phyloP scores from a whole-genome alignment of 108 stramenopile genomes.

The Chaetoceros tenuissimus region DNA sequence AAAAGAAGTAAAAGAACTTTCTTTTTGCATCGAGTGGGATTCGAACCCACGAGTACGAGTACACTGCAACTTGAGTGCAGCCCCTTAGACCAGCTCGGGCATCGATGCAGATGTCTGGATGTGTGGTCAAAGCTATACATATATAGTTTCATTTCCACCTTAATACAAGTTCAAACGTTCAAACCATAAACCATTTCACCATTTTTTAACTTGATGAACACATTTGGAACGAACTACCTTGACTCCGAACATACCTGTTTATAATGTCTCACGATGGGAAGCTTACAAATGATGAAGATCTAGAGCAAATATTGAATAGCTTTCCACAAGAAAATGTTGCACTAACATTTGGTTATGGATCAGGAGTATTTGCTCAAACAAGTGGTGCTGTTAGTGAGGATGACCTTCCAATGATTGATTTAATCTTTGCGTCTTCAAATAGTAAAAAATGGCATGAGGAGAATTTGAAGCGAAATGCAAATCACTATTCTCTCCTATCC shows the following conservation, averaged over 20 bases:
- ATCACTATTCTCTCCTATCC: conserved; percentile 49
- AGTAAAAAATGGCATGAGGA: conserved; percentile 44
- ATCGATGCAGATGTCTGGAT: conserved; percentile 14
- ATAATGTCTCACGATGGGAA: too few species aligned
- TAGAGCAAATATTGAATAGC: conserved; percentile 16
- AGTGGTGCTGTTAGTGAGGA: too few species aligned
- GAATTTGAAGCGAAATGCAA: conserved; percentile 44
- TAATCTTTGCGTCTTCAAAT: conserved; percentile 60
- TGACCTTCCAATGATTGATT: conserved; percentile 75
- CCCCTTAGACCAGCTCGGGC: conserved; percentile 50
- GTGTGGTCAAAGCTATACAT: too few species aligned
- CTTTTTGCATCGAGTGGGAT: conserved; percentile 27
- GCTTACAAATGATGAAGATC: too few species aligned
- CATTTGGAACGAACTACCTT: too few species aligned
- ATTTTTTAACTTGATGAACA: background rate
- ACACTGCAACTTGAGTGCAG: conserved; percentile 32
- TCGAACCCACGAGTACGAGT: conserved; percentile 44
- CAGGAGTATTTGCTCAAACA: conserved; percentile 70
- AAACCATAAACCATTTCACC: too few species aligned
- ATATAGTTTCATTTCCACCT: too few species aligned
- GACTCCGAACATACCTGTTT: too few species aligned
- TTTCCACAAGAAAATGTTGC: conserved; percentile 54
- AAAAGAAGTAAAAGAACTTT: background rate
- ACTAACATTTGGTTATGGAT: conserved; percentile 78
- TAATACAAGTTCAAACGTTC: too few species aligned